These are phyloP conservation scores for Solanum peruvianum DNA, from an alignment of 257 asterid genomes.

Conservation along the genomic window DNA sequence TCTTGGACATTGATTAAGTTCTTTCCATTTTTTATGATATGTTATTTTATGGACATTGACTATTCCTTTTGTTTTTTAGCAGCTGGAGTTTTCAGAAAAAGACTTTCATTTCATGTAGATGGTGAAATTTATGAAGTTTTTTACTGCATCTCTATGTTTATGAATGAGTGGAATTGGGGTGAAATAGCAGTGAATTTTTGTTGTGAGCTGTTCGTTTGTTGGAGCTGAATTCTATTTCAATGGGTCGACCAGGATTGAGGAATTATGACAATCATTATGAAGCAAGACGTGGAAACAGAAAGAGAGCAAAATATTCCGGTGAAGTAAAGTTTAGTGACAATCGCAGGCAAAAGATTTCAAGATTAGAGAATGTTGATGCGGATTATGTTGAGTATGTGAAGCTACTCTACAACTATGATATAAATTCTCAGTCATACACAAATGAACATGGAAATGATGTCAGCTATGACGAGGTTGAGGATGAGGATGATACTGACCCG, in stretches of 20 bases:
- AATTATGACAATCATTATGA: not conserved
- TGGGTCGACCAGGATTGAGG: not conserved
- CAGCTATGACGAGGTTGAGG: not conserved
- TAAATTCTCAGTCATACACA: not conserved
- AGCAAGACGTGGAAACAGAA: not conserved
- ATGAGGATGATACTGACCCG: not conserved
- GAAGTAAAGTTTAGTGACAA: not conserved
- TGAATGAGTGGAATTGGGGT: not conserved
- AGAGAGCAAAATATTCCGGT: not conserved
- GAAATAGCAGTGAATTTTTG: not conserved
- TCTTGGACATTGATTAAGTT: not conserved
- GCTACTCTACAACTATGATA: not conserved
- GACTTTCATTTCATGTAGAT: not conserved
- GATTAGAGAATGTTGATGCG: not conserved
- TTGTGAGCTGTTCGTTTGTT: not conserved
- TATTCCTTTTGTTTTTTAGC: not conserved
- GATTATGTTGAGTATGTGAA: not conserved
- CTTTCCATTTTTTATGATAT: not conserved
- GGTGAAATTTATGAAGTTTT: not conserved
- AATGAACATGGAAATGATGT: not conserved
- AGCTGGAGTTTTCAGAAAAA: not conserved
- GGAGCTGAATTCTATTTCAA: not conserved
- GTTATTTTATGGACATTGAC: not conserved
- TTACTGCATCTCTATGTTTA: not conserved
- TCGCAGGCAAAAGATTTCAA: not conserved